Evolutionary conservation across 1,284 basidiomycete genomes (phyloP).

Genomic region (Kwoniella shivajii): DNA sequence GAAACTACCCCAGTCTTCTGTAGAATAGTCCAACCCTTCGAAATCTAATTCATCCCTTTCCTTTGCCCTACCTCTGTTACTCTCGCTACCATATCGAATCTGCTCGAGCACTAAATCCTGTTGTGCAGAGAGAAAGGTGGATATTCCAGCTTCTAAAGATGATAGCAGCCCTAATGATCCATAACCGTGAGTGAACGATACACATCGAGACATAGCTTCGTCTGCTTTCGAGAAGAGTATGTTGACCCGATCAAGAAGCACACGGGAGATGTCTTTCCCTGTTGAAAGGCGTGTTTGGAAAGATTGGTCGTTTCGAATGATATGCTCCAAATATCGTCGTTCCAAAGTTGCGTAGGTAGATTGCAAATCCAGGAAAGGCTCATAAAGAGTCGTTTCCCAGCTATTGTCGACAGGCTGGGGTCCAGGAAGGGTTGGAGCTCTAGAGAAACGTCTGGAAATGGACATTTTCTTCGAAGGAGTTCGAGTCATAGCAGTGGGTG

Average conservation of each 20-base stretch:
- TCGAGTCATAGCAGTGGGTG: conserved; percentile 5
- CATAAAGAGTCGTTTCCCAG: conserved; percentile 88
- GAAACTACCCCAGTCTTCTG: conserved; percentile 82
- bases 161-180: conserved; percentile 71
- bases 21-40: conserved; percentile 68
- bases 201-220: conserved; percentile 72
- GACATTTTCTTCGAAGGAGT: conserved; percentile 19
- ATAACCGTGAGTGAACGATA: conserved; percentile 83
- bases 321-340: conserved; percentile 65
- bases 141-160: conserved; percentile 70
- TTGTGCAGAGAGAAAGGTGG: conserved; percentile 67
- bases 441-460: conserved; percentile 42
- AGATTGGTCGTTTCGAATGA: conserved; percentile 58
- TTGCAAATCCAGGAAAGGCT: conserved; percentile 88
- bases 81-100: conserved; percentile 6
- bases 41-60: conserved; percentile 42
- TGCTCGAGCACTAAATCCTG: conserved; percentile 40
- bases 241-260: conserved; percentile 69
- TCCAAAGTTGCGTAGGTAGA: conserved; percentile 78
- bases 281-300: conserved; percentile 43
- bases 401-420: conserved; percentile 16
- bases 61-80: not conserved
- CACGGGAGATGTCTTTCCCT: conserved; percentile 49
- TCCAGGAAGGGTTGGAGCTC: conserved; percentile 24
- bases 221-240: conserved; percentile 76